These are phyloP conservation scores for Leptographium galeiforme DNA, from an alignment of 2,329 filamentous ascomycete genomes.

Conservation along the genomic window DNA sequence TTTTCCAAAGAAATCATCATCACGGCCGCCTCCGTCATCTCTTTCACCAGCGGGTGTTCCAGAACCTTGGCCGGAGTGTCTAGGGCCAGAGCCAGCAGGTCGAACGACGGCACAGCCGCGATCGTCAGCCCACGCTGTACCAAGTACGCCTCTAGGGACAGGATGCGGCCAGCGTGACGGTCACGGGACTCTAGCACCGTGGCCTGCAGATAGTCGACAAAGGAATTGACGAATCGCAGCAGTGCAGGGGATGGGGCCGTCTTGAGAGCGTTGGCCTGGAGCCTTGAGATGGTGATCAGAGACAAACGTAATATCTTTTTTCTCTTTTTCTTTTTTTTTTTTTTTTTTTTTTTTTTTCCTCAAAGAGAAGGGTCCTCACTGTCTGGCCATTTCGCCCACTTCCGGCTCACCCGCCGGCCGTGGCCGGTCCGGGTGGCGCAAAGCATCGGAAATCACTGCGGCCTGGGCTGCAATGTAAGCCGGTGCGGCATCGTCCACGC, in stretches of 20 bases:
- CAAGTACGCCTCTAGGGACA: slow-evolving; percentile 13
- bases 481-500: slow-evolving; percentile 9
- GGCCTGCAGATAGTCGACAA: slow-evolving; percentile 13
- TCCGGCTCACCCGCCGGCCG: slow-evolving; percentile 11
- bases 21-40: slow-evolving; percentile 11
- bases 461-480: slow-evolving; percentile 6
- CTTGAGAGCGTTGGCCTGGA: slow-evolving; percentile 13
- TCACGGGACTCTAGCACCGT: slow-evolving; percentile 14
- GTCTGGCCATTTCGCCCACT: slow-evolving; percentile 12
- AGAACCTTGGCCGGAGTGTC: slow-evolving; percentile 13
- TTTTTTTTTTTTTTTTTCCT: no score
- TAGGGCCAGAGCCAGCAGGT: slow-evolving; percentile 13
- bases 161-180: slow-evolving; percentile 9
- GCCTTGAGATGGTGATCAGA: slow-evolving; percentile 7
- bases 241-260: slow-evolving; percentile 11
- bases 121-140: slow-evolving; percentile 14
- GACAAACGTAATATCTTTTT: no score
- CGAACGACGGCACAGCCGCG: slow-evolving; percentile 14
- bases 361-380: slow-evolving; percentile 14
- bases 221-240: slow-evolving; percentile 13
- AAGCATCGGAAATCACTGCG: slow-evolving; percentile 11
- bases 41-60: slow-evolving; percentile 10
- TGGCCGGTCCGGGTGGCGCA: slow-evolving; percentile 9
- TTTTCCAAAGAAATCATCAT: slow-evolving; percentile 17
- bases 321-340: no score